Evolutionary conservation across 495 filamentous ascomycete genomes (phyloP), one percentile per base, ranked within the genome.

Genomic region (Pyronema omphalodes): DNA sequence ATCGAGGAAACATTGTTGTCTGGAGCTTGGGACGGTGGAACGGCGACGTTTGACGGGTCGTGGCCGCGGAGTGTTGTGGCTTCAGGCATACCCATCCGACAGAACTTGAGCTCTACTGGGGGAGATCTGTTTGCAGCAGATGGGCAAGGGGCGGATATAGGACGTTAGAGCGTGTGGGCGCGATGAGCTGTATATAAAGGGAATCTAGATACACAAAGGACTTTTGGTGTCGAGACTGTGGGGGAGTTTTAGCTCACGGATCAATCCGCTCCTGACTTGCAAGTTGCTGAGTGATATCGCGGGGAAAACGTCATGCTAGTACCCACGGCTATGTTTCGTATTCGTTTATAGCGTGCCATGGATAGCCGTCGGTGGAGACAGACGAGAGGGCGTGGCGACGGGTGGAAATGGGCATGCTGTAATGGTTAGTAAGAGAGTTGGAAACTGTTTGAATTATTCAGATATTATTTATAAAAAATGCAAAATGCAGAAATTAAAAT

Each of bases 41-140:
- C 50, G 50, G 34, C 50, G 50, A 52, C 50, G 11, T n/a, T 7
- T 3, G 50, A 52, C 50, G 4, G 50, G 50, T 43, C 50, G 50
- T 52, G 50, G 35, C 50, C 50, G 12, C 23, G 19, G 11, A 52
- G 23, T 9, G 50, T 23, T 19, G 41, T 23, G 15, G 50, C 50
- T 52, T 52, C 50, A 3, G 50, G 50, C 50, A 52, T 52, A 40
- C 11, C 36, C 50, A 52, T 8, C 50, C 47, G 23, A 47, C 12
- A 47, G n/a, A 19, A 29, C 44, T 47, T n/a, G 17, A 23, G 18
- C 44, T 47, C n/a, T 23, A 19, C 11, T 12, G 39, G 15, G 12
- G 44, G 18, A 14, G n/a, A 29, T 43, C 12, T 12, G 39, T 17
- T 43, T 17, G 39, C 12, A n/a, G 39, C 39, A n/a, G 39, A 43